Base-by-base conservation (phyloP, 2,329 filamentous ascomycete genomes). In the Bimuria novae-zelandiae region DNA sequence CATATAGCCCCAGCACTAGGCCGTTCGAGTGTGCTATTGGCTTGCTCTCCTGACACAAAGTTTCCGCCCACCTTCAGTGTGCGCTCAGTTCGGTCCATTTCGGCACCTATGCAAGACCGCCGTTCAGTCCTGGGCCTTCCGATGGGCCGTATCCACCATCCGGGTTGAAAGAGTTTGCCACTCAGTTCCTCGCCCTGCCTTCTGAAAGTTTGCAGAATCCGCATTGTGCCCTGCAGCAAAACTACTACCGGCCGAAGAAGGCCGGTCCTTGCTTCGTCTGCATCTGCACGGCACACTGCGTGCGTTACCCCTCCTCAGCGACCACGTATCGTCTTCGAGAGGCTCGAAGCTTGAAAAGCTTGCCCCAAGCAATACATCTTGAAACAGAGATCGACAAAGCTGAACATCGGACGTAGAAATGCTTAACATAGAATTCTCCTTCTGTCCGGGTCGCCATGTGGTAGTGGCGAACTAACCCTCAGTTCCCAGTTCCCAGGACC, bases 381-480 rank as follows among this genome's bases (percentile, higher is more conserved):
- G 22, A 42, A 30, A 51, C 35, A 48, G 17, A 32, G 47, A 40
- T 54, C 21, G 12, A 2, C 19, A 32, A 16, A 3, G 43, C 12
- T 22, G 7, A 35, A 16, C 2, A 25, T 37, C 14, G 25, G 22
- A 7, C 22, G 17, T 17, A 10, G 30, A 17, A 19, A 46, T 36
- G n/a, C 44, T 29, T 39, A 21, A 49, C 40, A 10, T 4, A 7
- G 7, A 30, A 30, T 12, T 23, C 27, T 46, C 33, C 35, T 41
- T 54, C 48, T 30, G 42, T 47, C 27, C 33, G 27, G 51, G 43
- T 51, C 25, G 45, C 55, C 51, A 57, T 52, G 46, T 55, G 52
- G 51, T 52, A 52, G 57, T 57, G 55, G 57, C 54, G 44, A 57
- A 49, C 32, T 7, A 44, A 39, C 39, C 37, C 40, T 51, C 40